Conservation (phyloP, 768 basidiomycete species). For the Phylloporus sp. region DNA sequence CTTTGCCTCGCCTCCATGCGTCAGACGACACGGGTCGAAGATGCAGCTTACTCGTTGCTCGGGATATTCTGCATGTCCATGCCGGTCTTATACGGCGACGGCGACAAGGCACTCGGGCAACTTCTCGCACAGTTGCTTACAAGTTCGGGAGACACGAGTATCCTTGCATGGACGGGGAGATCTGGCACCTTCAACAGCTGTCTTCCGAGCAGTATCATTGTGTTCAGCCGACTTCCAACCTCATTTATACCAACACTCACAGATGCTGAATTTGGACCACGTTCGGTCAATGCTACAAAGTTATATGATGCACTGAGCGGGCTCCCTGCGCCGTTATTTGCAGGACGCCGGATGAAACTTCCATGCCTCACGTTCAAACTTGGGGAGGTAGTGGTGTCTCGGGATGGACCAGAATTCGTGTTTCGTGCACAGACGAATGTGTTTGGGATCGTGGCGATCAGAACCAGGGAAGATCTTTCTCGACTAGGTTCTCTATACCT, state of each 20-base stretch:
- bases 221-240: not conserved
- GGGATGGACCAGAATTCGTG: not conserved
- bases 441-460: slow-evolving; percentile 7
- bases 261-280: not conserved
- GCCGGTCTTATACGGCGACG: slow-evolving; percentile 3
- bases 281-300: too few relatives aligned
- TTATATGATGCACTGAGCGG: slow-evolving; percentile 1
- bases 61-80: not conserved
- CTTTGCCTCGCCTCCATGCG: not conserved
- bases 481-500: not conserved
- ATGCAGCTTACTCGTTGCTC: not conserved
- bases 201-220: not conserved
- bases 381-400: not conserved
- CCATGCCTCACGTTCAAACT: slow-evolving; percentile 10
- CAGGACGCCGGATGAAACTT: slow-evolving; percentile 2
- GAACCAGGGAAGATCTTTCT: slow-evolving; percentile 5
- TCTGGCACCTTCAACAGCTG: slow-evolving; percentile 7
- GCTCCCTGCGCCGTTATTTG: not conserved
- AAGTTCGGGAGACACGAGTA: slow-evolving; percentile 1
- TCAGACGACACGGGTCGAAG: not conserved
- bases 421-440: not conserved
- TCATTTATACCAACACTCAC: not conserved
- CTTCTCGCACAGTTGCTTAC: slow-evolving; percentile 1
- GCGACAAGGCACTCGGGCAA: slow-evolving; percentile 2
- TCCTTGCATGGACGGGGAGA: slow-evolving; percentile 8